phyloP scores from a whole-genome alignment of 2,329 filamentous ascomycete genomes.

The Colletotrichum camelliae region DNA sequence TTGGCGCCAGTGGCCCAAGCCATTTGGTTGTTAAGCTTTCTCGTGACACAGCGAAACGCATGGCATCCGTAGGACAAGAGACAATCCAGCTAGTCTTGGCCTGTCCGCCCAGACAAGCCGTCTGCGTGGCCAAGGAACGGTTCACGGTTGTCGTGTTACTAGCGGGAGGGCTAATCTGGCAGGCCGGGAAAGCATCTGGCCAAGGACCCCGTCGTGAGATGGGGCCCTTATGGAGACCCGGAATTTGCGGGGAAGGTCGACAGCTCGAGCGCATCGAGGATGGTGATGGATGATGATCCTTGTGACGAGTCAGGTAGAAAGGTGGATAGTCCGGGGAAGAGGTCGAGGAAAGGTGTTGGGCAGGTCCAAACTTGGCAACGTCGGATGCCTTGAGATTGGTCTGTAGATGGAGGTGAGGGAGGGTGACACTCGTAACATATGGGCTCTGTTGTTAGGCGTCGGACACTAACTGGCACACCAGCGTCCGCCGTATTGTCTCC shows the following conservation, averaged over 20 bases:
- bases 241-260: slow-evolving; percentile 15
- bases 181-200: background rate
- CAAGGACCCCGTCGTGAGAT: background rate
- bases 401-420: background rate
- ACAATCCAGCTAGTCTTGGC: background rate
- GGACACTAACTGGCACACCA: background rate
- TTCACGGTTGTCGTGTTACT: slow-evolving; percentile 17
- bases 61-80: background rate
- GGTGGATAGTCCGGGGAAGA: slow-evolving; percentile 20
- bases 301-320: slow-evolving; percentile 3
- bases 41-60: slow-evolving; percentile 12
- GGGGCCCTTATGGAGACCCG: background rate
- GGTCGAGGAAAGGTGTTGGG: background rate
- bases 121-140: slow-evolving; percentile 14
- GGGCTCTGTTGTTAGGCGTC: background rate
- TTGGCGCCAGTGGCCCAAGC: background rate
- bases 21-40: slow-evolving; percentile 7
- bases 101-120: background rate
- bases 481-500: background rate
- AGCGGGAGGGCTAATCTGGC: slow-evolving; percentile 21
- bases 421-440: background rate
- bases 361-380: background rate
- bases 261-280: background rate
- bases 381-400: background rate
- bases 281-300: background rate